Percentiles rank a stretch among this genome's conserved stretches.
phyloP scores from a whole-genome alignment of 2,329 filamentous ascomycete genomes.

The Ophiostoma sp. region DNA sequence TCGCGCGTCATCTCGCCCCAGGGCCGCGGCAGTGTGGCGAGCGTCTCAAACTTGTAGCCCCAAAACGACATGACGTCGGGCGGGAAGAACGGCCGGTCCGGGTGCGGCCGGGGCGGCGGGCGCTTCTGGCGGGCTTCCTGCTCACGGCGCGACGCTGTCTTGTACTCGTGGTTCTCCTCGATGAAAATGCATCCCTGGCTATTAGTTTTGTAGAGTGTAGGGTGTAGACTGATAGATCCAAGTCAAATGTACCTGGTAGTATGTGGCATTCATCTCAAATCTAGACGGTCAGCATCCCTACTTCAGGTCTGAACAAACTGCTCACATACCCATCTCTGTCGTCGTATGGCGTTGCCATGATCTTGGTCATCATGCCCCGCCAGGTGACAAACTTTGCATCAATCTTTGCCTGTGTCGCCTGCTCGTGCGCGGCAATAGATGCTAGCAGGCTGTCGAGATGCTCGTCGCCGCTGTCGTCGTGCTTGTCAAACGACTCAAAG shows the following conservation, averaged over 20 bases:
- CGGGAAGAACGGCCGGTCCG: slow-evolving; percentile 37
- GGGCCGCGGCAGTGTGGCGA: slow-evolving; percentile 67
- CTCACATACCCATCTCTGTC: slow-evolving; percentile 65
- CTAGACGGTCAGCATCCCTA: slow-evolving; percentile 38
- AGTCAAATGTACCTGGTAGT: slow-evolving; percentile 61
- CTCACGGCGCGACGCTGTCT: slow-evolving; percentile 54
- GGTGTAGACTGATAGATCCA: background rate
- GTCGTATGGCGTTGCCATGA: slow-evolving; percentile 80
- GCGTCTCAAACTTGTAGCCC: slow-evolving; percentile 96
- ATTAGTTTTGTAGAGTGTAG: background rate
- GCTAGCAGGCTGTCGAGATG: slow-evolving; percentile 80
- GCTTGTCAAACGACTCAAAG: slow-evolving; percentile 75
- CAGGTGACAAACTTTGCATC: slow-evolving; percentile 83
- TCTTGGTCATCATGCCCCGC: slow-evolving; percentile 99
- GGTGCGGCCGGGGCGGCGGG: slow-evolving; percentile 32
- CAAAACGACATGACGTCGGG: slow-evolving; percentile 87
- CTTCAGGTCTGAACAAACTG: too few species aligned
- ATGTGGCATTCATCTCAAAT: slow-evolving; percentile 94
- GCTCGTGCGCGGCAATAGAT: slow-evolving; percentile 68
- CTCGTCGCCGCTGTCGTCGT: slow-evolving; percentile 75
- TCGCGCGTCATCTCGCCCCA: slow-evolving; percentile 70
- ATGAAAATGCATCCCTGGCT: slow-evolving; percentile 42
- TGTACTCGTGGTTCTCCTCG: slow-evolving; percentile 79
- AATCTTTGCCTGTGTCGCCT: slow-evolving; percentile 59
- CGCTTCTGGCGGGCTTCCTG: slow-evolving; percentile 50